Conservation (phyloP, 2,329 filamentous ascomycete genomes). For the Xylariaceae sp. region DNA sequence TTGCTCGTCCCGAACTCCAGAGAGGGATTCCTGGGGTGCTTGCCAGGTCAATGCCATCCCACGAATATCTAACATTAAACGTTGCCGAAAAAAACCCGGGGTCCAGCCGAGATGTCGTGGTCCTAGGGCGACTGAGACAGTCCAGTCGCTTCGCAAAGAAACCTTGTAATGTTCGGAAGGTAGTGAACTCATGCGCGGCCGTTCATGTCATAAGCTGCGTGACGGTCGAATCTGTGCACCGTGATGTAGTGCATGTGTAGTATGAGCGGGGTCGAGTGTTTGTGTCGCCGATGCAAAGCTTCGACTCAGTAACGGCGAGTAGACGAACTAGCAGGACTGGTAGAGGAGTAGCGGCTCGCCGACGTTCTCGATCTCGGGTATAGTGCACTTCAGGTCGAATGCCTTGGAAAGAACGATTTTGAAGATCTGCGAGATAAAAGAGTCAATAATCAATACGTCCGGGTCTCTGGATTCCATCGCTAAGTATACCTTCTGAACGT, state of each 20-base stretch:
- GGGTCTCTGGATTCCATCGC: not conserved
- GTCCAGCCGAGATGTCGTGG: conserved; percentile 9
- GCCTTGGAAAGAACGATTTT: conserved; percentile 99
- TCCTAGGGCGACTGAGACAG: conserved; percentile 3
- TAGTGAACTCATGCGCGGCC: conserved; percentile 14
- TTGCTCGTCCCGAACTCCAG: conserved; percentile 5
- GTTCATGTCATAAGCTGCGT: conserved; percentile 19
- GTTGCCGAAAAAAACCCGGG: conserved; percentile 7
- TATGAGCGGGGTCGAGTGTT: not conserved
- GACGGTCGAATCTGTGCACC: conserved; percentile 1
- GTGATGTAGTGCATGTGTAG: not conserved
- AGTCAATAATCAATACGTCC: conserved; percentile 5
- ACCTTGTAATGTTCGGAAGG: conserved; percentile 3
- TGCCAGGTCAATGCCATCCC: conserved; percentile 9
- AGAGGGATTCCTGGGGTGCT: conserved; percentile 6
- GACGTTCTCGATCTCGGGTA: conserved; percentile 97
- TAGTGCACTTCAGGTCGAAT: conserved; percentile 97
- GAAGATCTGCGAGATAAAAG: conserved; percentile 67
- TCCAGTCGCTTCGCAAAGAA: not conserved
- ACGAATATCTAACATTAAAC: conserved; percentile 13
- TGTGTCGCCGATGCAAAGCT: not conserved
- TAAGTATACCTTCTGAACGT: conserved; percentile 79
- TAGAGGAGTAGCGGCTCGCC: conserved; percentile 94
- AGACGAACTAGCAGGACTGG: conserved; percentile 50
- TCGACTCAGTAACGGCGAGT: not conserved